phyloP scores from a whole-genome alignment of 495 filamentous ascomycete species.

The Penicillium herquei region DNA sequence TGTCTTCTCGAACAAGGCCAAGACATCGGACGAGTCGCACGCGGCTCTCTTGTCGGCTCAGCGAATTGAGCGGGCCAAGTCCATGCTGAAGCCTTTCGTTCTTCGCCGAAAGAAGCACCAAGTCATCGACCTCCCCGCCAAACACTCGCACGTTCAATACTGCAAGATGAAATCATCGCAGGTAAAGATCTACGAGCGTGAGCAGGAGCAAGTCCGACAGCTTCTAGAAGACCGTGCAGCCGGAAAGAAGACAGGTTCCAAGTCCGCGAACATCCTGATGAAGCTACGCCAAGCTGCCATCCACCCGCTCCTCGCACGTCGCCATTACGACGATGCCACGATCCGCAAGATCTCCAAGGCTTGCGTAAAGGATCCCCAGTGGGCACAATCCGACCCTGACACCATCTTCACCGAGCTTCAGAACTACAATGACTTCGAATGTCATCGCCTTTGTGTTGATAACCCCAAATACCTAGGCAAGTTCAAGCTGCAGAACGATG shows the following conservation, averaged over 20 bases:
- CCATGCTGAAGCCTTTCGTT: slow-evolving; percentile 94
- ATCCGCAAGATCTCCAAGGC: slow-evolving; percentile 77
- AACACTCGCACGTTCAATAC: slow-evolving; percentile 72
- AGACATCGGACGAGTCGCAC: slow-evolving; percentile 68
- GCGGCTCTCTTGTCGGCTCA: slow-evolving; percentile 78
- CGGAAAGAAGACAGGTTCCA: slow-evolving; percentile 54
- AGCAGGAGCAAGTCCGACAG: slow-evolving; percentile 53
- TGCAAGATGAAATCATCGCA: slow-evolving; percentile 74
- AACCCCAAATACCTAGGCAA: slow-evolving; percentile 66
- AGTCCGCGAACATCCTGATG: slow-evolving; percentile 78
- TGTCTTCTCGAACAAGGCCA: slow-evolving; percentile 88
- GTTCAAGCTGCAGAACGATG: slow-evolving; percentile 67
- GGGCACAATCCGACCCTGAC: slow-evolving; percentile 56
- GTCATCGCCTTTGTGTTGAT: slow-evolving; percentile 73
- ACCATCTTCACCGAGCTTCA: slow-evolving; percentile 72
- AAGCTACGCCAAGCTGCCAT: slow-evolving; percentile 89
- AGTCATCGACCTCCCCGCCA: slow-evolving; percentile 86
- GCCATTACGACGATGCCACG: slow-evolving; percentile 68
- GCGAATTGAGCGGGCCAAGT: slow-evolving; percentile 78
- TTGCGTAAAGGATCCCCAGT: slow-evolving; percentile 63
- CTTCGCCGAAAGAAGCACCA: slow-evolving; percentile 91
- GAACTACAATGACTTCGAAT: slow-evolving; percentile 75
- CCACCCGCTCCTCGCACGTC: slow-evolving; percentile 83
- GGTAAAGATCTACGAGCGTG: slow-evolving; percentile 64
- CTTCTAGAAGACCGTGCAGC: slow-evolving; percentile 56